Evolutionary conservation across 164 flowering plant genomes (phyloP).

Genomic region (Magnolia kwangsiensis): DNA sequence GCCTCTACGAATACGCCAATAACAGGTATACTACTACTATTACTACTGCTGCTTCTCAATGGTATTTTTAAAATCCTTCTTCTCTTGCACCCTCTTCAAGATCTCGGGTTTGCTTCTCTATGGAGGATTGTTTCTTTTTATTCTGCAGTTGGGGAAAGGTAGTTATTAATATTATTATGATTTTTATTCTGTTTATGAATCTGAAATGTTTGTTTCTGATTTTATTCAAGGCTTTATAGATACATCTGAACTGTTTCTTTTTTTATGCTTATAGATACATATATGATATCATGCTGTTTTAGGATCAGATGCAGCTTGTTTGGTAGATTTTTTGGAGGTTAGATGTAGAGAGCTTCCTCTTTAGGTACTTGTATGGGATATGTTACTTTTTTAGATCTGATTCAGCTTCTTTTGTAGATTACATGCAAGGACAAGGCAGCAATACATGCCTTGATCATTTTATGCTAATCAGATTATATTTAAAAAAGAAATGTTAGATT

Average conservation of each 20-base stretch:
- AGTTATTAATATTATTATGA: background rate
- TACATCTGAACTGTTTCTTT: background rate
- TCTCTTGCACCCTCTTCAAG: background rate
- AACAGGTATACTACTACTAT: slow-evolving; percentile 10
- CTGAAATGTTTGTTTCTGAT: background rate
- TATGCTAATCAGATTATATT: background rate
- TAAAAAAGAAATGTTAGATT: background rate
- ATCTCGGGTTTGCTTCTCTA: background rate
- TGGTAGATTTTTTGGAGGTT: background rate
- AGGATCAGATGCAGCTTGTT: background rate
- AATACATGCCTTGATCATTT: background rate
- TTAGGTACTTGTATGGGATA: background rate
- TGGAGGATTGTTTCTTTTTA: background rate
- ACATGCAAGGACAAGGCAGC: too few species aligned
- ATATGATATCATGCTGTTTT: background rate
- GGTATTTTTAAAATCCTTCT: background rate
- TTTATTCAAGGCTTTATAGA: background rate
- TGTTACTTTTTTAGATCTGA: background rate
- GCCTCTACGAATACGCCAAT: slow-evolving; percentile 27
- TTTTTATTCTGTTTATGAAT: background rate
- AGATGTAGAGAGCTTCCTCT: background rate
- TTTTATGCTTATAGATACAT: background rate
- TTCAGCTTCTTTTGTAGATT: too few species aligned
- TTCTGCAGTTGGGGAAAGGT: background rate
- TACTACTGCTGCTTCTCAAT: background rate